Base-by-base conservation (phyloP, 2,329 filamentous ascomycete species). In the Lecanosticta acicola region DNA sequence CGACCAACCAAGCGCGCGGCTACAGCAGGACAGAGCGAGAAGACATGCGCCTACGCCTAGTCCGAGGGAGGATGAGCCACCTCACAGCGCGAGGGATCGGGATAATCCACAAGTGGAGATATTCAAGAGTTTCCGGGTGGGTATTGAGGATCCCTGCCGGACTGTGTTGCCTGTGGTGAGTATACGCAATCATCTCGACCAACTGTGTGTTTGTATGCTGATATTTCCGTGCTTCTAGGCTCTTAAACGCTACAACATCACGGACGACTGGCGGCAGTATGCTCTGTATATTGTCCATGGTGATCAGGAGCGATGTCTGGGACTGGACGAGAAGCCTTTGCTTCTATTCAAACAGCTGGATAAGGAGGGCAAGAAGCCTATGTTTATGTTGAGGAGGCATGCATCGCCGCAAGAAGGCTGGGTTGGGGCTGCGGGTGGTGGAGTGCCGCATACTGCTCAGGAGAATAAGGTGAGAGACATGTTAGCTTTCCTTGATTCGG, bases 241-340 rank as follows among this genome's bases (percentile, higher is more conserved):
- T 2, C 78, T 98, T 14, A 94, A 94, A 66, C 95, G 96, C 66
- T 98, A 98, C 71, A 93, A 97, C 64, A 98, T 98, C 72, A 91
- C 94, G 56, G 91, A 90, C 17, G 91, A 95, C 41, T 96, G 90
- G 86, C 87, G 94, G 58, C 88, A 97, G 63, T 98, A 98, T 64
- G 91, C 93, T 0, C 73, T 98, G 24, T 98, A 97, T 64, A 98
- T 98, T 65, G 93, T 98, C 3, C 95, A 96, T 59, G 93, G 93
- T n/a, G 90, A 97, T 61, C 89, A 97, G 68, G 93, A 98, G 71
- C 83, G 93, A 11, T 97, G 91, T 66, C 70, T 98, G 32, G 88
- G 86, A 1, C 74, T 95, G 55, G 85, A 97, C 47, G 93, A 98
- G 70, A 91, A 94, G 61, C 93, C 93, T 8, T 72, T 98, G 48